Percentiles rank a stretch among this genome's conserved stretches.
These are phyloP conservation scores for Epichloe gansuensis DNA, from an alignment of 2,329 filamentous ascomycete genomes.

Conservation along the genomic window DNA sequence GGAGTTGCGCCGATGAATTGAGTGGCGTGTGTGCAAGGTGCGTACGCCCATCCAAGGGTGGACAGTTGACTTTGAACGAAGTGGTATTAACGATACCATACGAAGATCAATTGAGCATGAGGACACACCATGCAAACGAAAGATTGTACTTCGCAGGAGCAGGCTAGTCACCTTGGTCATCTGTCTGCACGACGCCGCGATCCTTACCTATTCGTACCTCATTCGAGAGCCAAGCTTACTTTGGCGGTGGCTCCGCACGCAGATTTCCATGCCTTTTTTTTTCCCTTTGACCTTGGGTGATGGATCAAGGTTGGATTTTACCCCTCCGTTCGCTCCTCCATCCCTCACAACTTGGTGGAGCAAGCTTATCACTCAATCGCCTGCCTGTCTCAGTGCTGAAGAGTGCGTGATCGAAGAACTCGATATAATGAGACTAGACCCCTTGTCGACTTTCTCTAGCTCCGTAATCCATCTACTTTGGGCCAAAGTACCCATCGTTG, in stretches of 20 bases:
- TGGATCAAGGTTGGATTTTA: neutral
- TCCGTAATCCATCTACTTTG: conserved; percentile 1
- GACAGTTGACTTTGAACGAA: neutral
- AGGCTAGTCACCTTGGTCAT: neutral
- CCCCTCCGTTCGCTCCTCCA: neutral
- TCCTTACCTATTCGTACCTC: neutral
- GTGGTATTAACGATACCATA: neutral
- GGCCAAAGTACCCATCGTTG: conserved; percentile 1
- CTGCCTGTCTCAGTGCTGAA: conserved; percentile 1
- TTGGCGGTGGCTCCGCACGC: neutral
- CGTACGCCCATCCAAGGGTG: neutral
- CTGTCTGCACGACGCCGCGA: neutral
- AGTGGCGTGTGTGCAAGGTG: neutral
- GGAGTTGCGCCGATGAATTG: neutral
- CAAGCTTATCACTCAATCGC: neutral
- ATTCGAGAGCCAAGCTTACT: neutral
- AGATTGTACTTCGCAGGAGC: neutral
- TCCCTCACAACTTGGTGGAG: conserved; percentile 4
- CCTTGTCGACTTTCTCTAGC: conserved; percentile 1
- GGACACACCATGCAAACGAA: neutral
- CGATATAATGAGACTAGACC: conserved; percentile 1
- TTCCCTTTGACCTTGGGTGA: neutral
- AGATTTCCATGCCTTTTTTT: neutral
- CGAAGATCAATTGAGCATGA: too few species aligned
- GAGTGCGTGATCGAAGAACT: conserved; percentile 5